These are phyloP conservation scores for Dacryopinax primogenitus DNA, from an alignment of 768 basidiomycete genomes.

Conservation along the genomic window DNA sequence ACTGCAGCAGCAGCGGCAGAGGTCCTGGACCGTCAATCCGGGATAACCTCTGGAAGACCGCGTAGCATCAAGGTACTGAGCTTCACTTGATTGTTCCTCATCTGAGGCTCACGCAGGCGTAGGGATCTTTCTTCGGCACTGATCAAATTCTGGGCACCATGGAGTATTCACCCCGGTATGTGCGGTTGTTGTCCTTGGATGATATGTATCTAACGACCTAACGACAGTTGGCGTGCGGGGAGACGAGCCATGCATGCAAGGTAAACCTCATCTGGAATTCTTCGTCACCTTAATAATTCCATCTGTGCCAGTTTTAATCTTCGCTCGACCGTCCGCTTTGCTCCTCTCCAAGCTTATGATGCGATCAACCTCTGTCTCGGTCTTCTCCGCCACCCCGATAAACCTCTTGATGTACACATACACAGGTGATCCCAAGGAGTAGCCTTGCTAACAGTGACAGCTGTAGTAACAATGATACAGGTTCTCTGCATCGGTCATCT, in stretches of 20 bases:
- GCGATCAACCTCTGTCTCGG: background rate
- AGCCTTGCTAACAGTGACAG: too few relatives aligned
- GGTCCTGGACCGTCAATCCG: background rate
- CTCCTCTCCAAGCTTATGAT: background rate
- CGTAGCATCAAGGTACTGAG: background rate
- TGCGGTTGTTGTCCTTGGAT: too few relatives aligned
- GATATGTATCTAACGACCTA: too few relatives aligned
- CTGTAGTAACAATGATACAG: too few relatives aligned
- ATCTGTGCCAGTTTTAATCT: background rate
- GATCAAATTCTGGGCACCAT: too few relatives aligned
- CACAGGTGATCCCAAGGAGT: too few relatives aligned
- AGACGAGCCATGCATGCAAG: background rate
- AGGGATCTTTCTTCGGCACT: too few relatives aligned
- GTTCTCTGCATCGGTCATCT: background rate
- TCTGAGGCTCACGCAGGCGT: background rate
- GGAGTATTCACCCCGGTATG: too few relatives aligned
- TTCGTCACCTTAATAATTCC: background rate
- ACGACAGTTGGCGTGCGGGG: background rate
- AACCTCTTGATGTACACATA: background rate
- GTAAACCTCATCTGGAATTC: background rate
- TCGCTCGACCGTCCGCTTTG: background rate
- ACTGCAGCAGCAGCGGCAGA: background rate
- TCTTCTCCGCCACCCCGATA: background rate
- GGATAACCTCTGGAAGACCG: background rate
- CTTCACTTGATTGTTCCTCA: background rate